Base-by-base conservation (phyloP, 1,139 yeast species). In the Kazachstania sp. region DNA sequence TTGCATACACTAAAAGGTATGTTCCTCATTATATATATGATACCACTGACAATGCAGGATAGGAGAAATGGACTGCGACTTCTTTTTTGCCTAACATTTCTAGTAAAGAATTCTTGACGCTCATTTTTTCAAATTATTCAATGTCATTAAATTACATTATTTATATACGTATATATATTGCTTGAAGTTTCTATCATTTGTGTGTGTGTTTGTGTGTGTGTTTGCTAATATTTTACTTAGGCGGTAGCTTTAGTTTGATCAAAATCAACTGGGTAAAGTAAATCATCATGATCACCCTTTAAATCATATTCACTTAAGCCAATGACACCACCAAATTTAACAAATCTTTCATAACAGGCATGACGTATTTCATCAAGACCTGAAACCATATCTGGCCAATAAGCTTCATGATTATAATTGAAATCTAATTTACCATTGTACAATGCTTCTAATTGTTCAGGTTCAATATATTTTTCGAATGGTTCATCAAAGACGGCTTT, bases 401-500 rank as follows among this genome's bases (percentile, higher is more conserved):
- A 88, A 26, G 73, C 69, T 18, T 76, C 79, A 60, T 88, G 96
- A 44, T 72, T 71, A 61, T 88, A 90, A 46, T 80, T 84, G 63
- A 88, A 88, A 55, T 85, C 85, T 34, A 86, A 78, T 28, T 70
- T 65, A 12, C 97, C 97, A 44, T 86, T 86, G 60, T 86, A 88
- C 45, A 83, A 86, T 52, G 77, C 72, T 58, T 86, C 95, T 46
- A 90, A 72, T 64, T 87, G 95, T 49, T 78, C 78, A 28, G 69
- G 66, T 7, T 95, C 95, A 12, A 88, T 88, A 59, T 82, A 86
- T 38, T 85, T 73, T 37, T 79, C 80, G 65, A 88, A 85, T 4
- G 95, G 94, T 58, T 87, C 86, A 63, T 85, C 92, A 64, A 80
- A 88, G 4, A 86, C 85, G 28, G 90, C 79, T 68, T 90, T 90